phyloP scores from a whole-genome alignment of 2,329 filamentous ascomycete genomes.

The Penicillium nordicum region DNA sequence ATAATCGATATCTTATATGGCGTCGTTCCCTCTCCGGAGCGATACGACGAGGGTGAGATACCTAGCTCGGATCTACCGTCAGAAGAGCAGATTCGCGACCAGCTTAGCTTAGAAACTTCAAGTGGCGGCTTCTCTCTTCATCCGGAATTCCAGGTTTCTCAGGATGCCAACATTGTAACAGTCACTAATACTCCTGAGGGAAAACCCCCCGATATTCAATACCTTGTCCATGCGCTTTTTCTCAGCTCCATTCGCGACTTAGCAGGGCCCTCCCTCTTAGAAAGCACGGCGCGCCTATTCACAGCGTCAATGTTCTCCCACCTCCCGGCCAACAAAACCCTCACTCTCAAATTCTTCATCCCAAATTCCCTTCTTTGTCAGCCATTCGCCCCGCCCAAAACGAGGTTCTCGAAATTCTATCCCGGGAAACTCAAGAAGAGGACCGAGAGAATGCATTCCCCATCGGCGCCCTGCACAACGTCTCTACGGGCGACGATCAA shows the following conservation, averaged over 20 bases:
- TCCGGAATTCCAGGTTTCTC: constrained; percentile 5
- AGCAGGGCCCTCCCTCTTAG: constrained; percentile 2
- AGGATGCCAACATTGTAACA: constrained; percentile 5
- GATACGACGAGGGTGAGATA: constrained; percentile 15
- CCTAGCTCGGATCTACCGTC: background rate
- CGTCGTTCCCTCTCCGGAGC: background rate
- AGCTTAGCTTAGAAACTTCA: constrained; percentile 11
- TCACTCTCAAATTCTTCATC: constrained; percentile 16
- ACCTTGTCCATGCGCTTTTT: constrained; percentile 15
- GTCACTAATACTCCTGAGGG: constrained; percentile 12
- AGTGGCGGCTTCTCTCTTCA: constrained; percentile 7
- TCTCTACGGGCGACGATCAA: no score
- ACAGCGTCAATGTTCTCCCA: constrained; percentile 4
- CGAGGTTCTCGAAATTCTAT: constrained; percentile 1
- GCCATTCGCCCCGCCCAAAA: constrained; percentile 12
- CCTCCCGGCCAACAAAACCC: constrained; percentile 7
- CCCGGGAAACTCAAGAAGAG: background rate
- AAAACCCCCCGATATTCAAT: constrained; percentile 12
- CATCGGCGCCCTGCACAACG: constrained; percentile 13
- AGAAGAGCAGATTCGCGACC: constrained; percentile 12
- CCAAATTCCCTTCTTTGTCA: constrained; percentile 11
- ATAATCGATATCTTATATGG: background rate
- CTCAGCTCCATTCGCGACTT: constrained; percentile 6
- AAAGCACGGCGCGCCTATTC: constrained; percentile 15
- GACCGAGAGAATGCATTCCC: background rate